Evolutionary conservation across 1,284 basidiomycete genomes (phyloP).

Genomic region (Tausonia pullulans): DNA sequence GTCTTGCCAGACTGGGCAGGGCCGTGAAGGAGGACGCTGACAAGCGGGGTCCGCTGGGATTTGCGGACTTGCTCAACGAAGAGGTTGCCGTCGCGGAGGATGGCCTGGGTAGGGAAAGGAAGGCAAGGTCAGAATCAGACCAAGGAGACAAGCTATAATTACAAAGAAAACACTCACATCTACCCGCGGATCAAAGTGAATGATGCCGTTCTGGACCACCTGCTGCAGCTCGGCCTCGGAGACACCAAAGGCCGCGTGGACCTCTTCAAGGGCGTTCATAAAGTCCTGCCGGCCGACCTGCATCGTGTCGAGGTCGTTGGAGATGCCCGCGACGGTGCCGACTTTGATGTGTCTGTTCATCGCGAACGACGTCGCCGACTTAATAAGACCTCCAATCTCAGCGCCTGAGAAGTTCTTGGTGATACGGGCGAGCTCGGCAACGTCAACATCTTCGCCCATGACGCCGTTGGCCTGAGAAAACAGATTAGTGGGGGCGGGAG

Average conservation of each 20-base stretch:
- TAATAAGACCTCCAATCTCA: slow-evolving; percentile 90
- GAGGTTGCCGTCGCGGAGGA: slow-evolving; percentile 79
- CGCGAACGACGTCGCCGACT: slow-evolving; percentile 95
- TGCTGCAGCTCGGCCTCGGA: slow-evolving; percentile 91
- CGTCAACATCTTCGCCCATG: slow-evolving; percentile 79
- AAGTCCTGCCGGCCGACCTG: slow-evolving; percentile 84
- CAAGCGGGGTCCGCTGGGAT: slow-evolving; percentile 80
- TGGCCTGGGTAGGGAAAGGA: slow-evolving; percentile 44
- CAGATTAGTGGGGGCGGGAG: too few species aligned
- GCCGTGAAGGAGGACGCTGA: slow-evolving; percentile 76
- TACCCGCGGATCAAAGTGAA: slow-evolving; percentile 67
- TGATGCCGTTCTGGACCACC: slow-evolving; percentile 94
- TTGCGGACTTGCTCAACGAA: slow-evolving; percentile 92
- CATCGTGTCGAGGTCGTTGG: slow-evolving; percentile 88
- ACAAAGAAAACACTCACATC: slow-evolving; percentile 46
- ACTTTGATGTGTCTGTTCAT: slow-evolving; percentile 97
- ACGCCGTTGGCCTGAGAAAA: slow-evolving; percentile 50
- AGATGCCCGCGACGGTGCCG: slow-evolving; percentile 91
- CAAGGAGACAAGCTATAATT: background rate
- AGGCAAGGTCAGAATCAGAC: slow-evolving; percentile 17
- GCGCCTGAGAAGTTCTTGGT: slow-evolving; percentile 99
- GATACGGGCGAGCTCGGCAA: slow-evolving; percentile 65
- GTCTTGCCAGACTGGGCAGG: slow-evolving; percentile 90
- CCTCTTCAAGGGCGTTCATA: slow-evolving; percentile 82
- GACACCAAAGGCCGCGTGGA: slow-evolving; percentile 94